Conservation (phyloP, 139 green algal species). For the Chlorella vulgaris region DNA sequence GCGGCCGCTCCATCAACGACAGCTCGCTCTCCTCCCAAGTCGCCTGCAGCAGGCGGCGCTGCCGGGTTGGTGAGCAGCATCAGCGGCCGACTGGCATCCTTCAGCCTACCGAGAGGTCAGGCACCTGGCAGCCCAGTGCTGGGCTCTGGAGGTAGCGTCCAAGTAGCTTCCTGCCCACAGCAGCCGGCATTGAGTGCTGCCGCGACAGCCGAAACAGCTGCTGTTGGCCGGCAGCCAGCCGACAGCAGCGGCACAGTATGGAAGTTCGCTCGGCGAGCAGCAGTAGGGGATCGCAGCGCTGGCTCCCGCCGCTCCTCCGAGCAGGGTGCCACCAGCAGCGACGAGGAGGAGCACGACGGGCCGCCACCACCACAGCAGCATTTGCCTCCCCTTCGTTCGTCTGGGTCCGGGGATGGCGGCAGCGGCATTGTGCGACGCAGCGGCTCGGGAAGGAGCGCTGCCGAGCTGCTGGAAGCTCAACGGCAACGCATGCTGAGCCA, state of each 20-base stretch:
- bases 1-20: background rate
- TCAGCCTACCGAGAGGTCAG: background rate
- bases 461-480: conserved; percentile 36
- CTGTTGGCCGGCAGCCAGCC: no score
- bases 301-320: no score
- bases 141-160: background rate
- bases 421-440: background rate
- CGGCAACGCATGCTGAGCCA: conserved; percentile 28
- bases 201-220: background rate
- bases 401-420: no score
- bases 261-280: background rate
- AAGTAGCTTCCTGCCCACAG: background rate
- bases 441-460: background rate
- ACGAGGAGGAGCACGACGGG: background rate
- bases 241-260: background rate
- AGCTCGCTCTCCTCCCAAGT: background rate
- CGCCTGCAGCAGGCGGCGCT: background rate
- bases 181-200: conserved; percentile 2
- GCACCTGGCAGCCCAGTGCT: background rate
- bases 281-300: no score
- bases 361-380: background rate
- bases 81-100: background rate
- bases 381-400: no score
- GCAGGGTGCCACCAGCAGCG: background rate
- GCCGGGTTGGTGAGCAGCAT: conserved; percentile 15